A percentile compares a stretch with the other conserved stretches of the same genome.
Evolutionary conservation across 2,329 filamentous ascomycete species (phyloP).

Genomic region (Zasmidium angulare): DNA sequence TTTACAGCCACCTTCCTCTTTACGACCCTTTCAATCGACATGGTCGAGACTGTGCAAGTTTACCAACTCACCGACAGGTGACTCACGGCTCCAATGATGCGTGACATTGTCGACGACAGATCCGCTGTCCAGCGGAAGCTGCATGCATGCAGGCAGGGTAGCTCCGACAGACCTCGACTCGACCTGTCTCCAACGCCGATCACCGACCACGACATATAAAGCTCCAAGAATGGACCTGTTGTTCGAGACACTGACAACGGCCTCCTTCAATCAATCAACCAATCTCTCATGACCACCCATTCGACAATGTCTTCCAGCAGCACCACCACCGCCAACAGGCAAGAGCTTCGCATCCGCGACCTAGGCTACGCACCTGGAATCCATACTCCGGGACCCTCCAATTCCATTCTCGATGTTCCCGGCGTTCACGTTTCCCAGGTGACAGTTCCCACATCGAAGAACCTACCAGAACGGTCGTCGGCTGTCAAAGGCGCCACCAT

Average conservation of each 20-base stretch:
- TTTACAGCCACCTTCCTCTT: neutral
- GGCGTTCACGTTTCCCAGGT: conserved; percentile 45
- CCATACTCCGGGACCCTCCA: conserved; percentile 40
- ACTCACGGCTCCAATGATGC: neutral
- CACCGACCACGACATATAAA: neutral
- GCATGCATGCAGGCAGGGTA: no score
- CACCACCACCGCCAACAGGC: neutral
- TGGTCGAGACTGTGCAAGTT: neutral
- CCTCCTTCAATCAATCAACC: neutral
- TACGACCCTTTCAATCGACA: neutral
- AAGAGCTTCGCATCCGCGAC: conserved; percentile 32
- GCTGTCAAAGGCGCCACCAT: conserved; percentile 46
- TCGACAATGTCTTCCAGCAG: neutral
- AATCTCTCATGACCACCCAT: conserved; percentile 2
- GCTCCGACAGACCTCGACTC: neutral
- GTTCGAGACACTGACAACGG: no score
- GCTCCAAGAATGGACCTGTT: neutral
- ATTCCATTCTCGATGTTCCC: conserved; percentile 46
- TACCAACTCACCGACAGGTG: neutral
- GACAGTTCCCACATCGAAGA: conserved; percentile 34
- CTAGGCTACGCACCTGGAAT: conserved; percentile 41
- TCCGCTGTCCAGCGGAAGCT: no score
- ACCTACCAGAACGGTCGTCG: conserved; percentile 20
- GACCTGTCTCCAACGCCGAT: neutral
- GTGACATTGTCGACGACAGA: neutral